These are phyloP conservation scores for Huntiella decipiens DNA, from an alignment of 2,329 filamentous ascomycete species.

Conservation along the genomic window DNA sequence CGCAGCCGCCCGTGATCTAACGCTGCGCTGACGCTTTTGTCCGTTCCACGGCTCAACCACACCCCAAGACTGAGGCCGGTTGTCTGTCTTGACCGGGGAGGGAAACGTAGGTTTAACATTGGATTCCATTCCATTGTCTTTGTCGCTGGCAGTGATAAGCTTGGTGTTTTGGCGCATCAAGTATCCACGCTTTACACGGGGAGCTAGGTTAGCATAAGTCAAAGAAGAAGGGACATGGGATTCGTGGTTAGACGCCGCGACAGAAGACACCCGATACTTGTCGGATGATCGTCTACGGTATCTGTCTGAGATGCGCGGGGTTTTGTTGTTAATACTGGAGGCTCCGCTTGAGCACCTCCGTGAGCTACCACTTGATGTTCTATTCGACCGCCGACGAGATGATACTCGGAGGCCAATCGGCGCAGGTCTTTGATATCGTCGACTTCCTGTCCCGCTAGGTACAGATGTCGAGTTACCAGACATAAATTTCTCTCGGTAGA, in stretches of 20 bases:
- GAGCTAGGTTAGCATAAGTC: constrained; percentile 39
- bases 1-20: constrained; percentile 23
- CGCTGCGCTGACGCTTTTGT: constrained; percentile 49
- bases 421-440: not conserved
- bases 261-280: too few relatives aligned
- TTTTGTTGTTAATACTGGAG: not conserved
- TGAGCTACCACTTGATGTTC: constrained; percentile 1
- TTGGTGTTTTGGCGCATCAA: constrained; percentile 98
- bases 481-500: not conserved
- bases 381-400: not conserved
- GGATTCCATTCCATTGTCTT: constrained; percentile 34
- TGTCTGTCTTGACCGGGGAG: constrained; percentile 51
- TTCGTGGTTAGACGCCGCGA: not conserved
- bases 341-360: too few relatives aligned
- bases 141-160: constrained; percentile 79
- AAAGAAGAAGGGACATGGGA: constrained; percentile 9
- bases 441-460: too few relatives aligned
- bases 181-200: constrained; percentile 74
- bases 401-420: not conserved
- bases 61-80: constrained; percentile 64
- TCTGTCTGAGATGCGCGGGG: too few relatives aligned
- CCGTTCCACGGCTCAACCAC: constrained; percentile 89
- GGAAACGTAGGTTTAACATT: constrained; percentile 36
- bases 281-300: too few relatives aligned
- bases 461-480: too few relatives aligned